Evolutionary conservation across 176 grass and related monocot genomes (phyloP).

Genomic region (Carex pumila): DNA sequence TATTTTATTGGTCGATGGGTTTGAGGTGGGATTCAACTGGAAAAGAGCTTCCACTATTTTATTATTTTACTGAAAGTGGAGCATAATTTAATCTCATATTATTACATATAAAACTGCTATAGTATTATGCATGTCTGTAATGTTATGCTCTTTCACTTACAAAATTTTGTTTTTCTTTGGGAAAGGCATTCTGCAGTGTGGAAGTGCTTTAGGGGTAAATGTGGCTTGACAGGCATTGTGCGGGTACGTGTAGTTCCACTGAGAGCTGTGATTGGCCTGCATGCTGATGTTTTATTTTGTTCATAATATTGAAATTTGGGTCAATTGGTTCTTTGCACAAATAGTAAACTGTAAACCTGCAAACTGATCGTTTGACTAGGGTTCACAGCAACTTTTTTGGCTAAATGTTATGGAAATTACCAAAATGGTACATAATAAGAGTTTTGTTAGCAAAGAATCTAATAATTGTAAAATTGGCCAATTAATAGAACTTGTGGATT

Average conservation of each 20-base stretch:
- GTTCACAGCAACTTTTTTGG: neutral
- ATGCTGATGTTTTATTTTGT: neutral
- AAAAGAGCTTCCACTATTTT: slow-evolving; percentile 35
- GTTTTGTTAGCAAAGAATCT: neutral
- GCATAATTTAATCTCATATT: slow-evolving; percentile 22
- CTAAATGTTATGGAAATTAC: slow-evolving; percentile 2
- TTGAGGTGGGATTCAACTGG: slow-evolving; percentile 44
- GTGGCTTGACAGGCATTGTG: slow-evolving; percentile 62
- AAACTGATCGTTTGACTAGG: neutral
- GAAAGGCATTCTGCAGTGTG: slow-evolving; percentile 42
- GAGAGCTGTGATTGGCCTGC: neutral
- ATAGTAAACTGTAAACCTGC: neutral
- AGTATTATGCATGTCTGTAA: neutral
- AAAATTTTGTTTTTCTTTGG: slow-evolving; percentile 21
- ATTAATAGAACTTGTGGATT: neutral
- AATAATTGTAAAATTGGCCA: neutral
- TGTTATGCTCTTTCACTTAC: neutral
- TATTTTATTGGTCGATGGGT: slow-evolving; percentile 35
- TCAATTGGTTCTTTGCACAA: neutral
- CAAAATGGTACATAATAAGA: slow-evolving; percentile 3
- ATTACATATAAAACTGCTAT: slow-evolving; percentile 4
- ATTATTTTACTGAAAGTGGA: slow-evolving; percentile 34
- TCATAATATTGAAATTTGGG: neutral
- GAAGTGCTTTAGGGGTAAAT: slow-evolving; percentile 70
- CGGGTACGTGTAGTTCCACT: slow-evolving; percentile 28